phyloP scores from a whole-genome alignment of 495 filamentous ascomycete genomes.

The Daldinia concentrica region DNA sequence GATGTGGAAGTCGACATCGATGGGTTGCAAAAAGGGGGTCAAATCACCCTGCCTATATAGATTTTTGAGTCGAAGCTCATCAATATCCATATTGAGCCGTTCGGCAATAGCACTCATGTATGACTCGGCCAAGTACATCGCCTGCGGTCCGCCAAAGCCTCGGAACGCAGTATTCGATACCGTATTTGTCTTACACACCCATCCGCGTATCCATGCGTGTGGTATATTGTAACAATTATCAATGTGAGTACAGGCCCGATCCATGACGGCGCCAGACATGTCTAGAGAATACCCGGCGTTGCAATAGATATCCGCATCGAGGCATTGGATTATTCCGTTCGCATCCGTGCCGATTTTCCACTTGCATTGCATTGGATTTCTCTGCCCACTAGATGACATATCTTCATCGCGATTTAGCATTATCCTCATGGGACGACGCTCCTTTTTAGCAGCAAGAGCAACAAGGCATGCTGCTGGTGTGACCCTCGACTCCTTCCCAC shows the following conservation, averaged over 20 bases:
- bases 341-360: constrained; percentile 88
- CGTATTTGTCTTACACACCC: constrained; percentile 83
- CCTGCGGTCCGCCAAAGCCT: constrained; percentile 87
- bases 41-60: constrained; percentile 77
- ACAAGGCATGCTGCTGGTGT: constrained; percentile 80
- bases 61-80: constrained; percentile 76
- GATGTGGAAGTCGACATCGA: constrained; percentile 81
- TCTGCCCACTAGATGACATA: constrained; percentile 81
- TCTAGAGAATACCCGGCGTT: constrained; percentile 87
- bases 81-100: constrained; percentile 73
- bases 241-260: constrained; percentile 76
- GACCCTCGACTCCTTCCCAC: constrained; percentile 84
- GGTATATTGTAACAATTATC: constrained; percentile 82
- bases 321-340: constrained; percentile 79
- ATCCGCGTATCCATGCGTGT: constrained; percentile 81
- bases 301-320: constrained; percentile 83
- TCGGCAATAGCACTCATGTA: constrained; percentile 82
- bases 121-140: constrained; percentile 81
- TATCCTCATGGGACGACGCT: constrained; percentile 76
- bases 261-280: constrained; percentile 80
- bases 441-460: constrained; percentile 78
- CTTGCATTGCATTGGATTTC: constrained; percentile 79
- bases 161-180: constrained; percentile 90
- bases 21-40: constrained; percentile 82
- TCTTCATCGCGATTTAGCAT: constrained; percentile 92